Percentiles rank a stretch among this genome's conserved stretches.
Conservation (phyloP, 345 rosid genomes). For the Sisymbrium altissimum region DNA sequence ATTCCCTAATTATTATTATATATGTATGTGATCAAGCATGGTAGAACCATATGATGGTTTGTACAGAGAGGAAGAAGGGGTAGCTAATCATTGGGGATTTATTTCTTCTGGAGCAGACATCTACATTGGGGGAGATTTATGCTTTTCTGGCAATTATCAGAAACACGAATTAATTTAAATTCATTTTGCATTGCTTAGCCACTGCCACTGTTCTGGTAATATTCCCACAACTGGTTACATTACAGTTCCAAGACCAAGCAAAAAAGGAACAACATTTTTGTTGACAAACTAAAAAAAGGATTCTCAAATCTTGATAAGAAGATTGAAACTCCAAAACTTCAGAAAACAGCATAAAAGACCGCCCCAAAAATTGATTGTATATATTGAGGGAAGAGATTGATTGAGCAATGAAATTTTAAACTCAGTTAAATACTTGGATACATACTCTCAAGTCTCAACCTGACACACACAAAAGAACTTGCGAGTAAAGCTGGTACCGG, state of each 20-base stretch:
- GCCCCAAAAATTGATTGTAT: background rate
- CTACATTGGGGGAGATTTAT: background rate
- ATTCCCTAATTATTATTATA: background rate
- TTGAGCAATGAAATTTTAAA: background rate
- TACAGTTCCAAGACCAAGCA: background rate
- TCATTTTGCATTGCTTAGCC: background rate
- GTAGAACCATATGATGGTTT: background rate
- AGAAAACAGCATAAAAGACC: background rate
- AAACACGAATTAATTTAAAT: background rate
- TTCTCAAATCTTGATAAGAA: background rate
- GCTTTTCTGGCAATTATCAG: background rate
- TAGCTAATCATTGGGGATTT: background rate
- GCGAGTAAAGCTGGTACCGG: background rate
- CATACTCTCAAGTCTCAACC: constrained; percentile 9
- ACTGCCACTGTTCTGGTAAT: background rate
- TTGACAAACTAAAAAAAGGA: background rate
- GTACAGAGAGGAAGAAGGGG: background rate
- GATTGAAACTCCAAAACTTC: background rate
- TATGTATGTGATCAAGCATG: background rate
- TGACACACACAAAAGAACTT: background rate
- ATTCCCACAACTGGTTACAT: background rate
- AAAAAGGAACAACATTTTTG: background rate
- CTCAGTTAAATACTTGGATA: background rate
- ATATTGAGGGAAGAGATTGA: background rate
- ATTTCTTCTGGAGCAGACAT: background rate